These are phyloP conservation scores for Huiozyma sinensis DNA, from an alignment of 805 yeast species.

Conservation along the genomic window DNA sequence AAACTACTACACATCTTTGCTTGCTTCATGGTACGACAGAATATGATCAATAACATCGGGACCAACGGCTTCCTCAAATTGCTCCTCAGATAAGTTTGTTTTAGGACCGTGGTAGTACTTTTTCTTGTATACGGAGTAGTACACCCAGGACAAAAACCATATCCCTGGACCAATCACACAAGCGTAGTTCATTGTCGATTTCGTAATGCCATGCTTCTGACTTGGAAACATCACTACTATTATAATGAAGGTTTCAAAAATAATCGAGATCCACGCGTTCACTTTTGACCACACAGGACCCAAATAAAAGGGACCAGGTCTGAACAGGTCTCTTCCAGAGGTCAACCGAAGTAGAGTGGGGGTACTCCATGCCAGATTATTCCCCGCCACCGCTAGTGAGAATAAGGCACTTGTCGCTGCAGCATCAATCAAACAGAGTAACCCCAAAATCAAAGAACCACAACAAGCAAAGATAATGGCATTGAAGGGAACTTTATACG, in stretches of 20 bases:
- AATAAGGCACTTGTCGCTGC: constrained; percentile 37
- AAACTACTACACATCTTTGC: not conserved
- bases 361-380: constrained; percentile 33
- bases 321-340: constrained; percentile 38
- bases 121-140: constrained; percentile 43
- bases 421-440: constrained; percentile 31
- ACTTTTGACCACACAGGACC: constrained; percentile 40
- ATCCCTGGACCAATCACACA: constrained; percentile 53
- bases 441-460: constrained; percentile 30
- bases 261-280: constrained; percentile 37
- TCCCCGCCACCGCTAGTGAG: constrained; percentile 34
- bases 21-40: constrained; percentile 6
- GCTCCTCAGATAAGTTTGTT: constrained; percentile 24
- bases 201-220: constrained; percentile 23
- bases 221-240: constrained; percentile 53
- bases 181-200: constrained; percentile 58
- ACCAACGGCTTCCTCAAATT: constrained; percentile 22
- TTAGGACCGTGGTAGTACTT: constrained; percentile 49
- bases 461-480: constrained; percentile 40
- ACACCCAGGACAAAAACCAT: constrained; percentile 44
- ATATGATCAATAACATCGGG: constrained; percentile 20
- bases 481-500: constrained; percentile 50
- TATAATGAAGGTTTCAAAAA: constrained; percentile 44
- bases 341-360: constrained; percentile 33
- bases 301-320: constrained; percentile 57